phyloP scores from a whole-genome alignment of 1,139 yeast species.

The Hansenula lynferdii region DNA sequence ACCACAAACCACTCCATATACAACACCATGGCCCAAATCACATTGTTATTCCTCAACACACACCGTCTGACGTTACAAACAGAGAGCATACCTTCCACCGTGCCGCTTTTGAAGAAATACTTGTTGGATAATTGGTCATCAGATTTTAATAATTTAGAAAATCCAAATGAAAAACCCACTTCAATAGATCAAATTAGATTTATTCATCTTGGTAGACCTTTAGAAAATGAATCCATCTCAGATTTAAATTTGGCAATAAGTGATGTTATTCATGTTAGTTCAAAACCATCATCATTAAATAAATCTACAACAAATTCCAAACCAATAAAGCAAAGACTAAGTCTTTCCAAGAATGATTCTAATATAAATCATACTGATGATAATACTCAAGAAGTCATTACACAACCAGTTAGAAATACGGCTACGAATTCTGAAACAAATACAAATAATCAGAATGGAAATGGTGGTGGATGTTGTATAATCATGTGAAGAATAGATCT shows the following conservation, averaged over 20 bases:
- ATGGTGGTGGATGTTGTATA: too few species aligned
- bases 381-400: too few species aligned
- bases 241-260: conserved; percentile 11
- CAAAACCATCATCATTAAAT: conserved; percentile 8
- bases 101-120: neutral
- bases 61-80: neutral
- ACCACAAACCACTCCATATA: too few species aligned
- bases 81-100: neutral
- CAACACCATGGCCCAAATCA: neutral
- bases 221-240: conserved; percentile 1
- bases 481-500: too few species aligned
- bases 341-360: neutral
- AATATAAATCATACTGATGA: too few species aligned
- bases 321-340: neutral
- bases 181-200: conserved; percentile 12
- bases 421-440: too few species aligned
- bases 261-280: conserved; percentile 14
- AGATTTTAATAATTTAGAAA: neutral
- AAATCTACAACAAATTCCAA: neutral
- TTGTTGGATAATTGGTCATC: neutral
- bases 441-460: too few species aligned
- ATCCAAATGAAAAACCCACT: conserved; percentile 3
- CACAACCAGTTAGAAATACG: too few species aligned
- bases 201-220: conserved; percentile 16
- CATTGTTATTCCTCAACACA: neutral